Conservation (phyloP, 2,329 filamentous ascomycete species). For the Fusarium denticulatum region DNA sequence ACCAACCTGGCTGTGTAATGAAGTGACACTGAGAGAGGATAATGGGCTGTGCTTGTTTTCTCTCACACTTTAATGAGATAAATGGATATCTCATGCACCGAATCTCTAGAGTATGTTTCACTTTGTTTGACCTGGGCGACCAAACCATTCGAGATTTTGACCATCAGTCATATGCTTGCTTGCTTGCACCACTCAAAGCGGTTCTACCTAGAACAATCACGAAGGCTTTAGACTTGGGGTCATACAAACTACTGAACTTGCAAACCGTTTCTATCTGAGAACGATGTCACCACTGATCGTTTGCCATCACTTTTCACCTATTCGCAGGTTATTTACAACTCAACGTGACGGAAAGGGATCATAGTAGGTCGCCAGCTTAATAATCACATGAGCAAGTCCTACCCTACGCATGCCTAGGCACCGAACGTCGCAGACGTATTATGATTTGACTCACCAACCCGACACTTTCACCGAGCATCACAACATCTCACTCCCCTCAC, state of each 20-base stretch:
- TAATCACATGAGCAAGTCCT: conserved; percentile 10
- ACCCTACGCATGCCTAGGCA: conserved; percentile 1
- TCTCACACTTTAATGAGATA: not conserved
- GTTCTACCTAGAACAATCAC: not conserved
- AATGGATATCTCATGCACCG: not conserved
- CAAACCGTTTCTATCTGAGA: not conserved
- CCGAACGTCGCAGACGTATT: not conserved
- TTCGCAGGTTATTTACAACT: not conserved
- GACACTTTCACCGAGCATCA: conserved; percentile 4
- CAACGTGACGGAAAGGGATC: not conserved
- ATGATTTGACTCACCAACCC: not conserved
- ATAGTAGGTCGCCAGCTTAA: not conserved
- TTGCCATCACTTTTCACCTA: not conserved
- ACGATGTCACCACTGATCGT: not conserved
- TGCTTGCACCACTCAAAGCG: too few relatives aligned
- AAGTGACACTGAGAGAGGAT: not conserved
- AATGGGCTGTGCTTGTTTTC: not conserved
- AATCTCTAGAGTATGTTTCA: not conserved
- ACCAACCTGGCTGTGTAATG: not conserved
- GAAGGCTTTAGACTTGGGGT: too few relatives aligned
- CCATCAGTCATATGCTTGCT: too few relatives aligned
- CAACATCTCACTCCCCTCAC: not conserved
- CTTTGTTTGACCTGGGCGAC: too few relatives aligned
- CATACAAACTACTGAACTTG: not conserved
- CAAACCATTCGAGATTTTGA: not conserved